Evolutionary conservation across 345 rosid genomes (phyloP).

Genomic region (Corymbia maculata): DNA sequence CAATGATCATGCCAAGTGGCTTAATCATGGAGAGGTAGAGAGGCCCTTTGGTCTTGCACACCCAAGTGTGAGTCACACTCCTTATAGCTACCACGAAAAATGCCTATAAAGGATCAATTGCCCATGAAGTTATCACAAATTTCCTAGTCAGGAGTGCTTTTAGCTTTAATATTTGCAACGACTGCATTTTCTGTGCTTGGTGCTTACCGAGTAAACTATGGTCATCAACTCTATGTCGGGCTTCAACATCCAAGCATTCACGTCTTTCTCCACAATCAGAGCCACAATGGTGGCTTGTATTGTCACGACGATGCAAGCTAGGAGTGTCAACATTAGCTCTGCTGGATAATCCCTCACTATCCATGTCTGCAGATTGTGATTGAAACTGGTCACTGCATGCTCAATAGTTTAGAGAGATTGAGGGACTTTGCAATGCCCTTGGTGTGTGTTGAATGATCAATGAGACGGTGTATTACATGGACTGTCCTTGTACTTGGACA

Average conservation of each 20-base stretch:
- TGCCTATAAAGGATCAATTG: background rate
- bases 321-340: conserved; percentile 11
- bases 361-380: conserved; percentile 12
- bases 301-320: conserved; percentile 7
- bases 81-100: background rate
- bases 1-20: conserved; percentile 2
- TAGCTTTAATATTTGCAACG: background rate
- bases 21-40: conserved; percentile 1
- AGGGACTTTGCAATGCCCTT: background rate
- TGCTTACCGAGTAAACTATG: conserved; percentile 14
- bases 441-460: background rate
- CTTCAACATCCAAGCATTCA: conserved; percentile 30
- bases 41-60: background rate
- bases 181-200: background rate
- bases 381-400: background rate
- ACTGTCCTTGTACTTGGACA: background rate
- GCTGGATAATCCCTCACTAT: conserved; percentile 17
- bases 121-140: background rate
- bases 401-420: background rate
- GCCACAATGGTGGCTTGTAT: conserved; percentile 9
- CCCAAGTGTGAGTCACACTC: background rate
- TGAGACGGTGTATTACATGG: background rate
- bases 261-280: conserved; percentile 13
- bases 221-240: conserved; percentile 13
- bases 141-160: background rate